Base-by-base conservation (phyloP, 225 moss, liverwort and hornwort species). In the Bryum argenteum region DNA sequence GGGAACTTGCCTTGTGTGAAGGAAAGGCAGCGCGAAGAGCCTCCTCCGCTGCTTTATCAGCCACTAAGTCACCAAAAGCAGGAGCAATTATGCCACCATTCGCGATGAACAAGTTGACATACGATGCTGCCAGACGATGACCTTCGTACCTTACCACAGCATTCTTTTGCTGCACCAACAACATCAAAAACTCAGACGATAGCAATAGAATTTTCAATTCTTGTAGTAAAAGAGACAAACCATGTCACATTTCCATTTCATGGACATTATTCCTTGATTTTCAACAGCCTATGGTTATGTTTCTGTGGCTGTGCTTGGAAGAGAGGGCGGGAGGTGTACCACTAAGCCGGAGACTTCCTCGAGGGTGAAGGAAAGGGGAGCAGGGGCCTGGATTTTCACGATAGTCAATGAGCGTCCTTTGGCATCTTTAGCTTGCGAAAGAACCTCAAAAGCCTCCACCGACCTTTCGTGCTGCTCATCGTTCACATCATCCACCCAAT, bases 21-120 rank as follows among this genome's bases (percentile, higher is more conserved):
- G 96, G 96, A 76, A 97, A 97, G 26, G 80, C 80, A 71, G 89
- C 71, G 53, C 85, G 78, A 56, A 90, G 72, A 67, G 82, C 26
- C 70, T 84, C 82, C 45, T 87, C 78, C 65, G 96, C 96, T 70
- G 78, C 80, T 53, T 84, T 73, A 42, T 97, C 96, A 51, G 81
- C 79, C 38, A 65, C 78, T 59, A 65, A 37, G 57, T 91, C 89
- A 58, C 91, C 91, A 81, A 97, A 97, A 19, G 90, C 82, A 68
- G 96, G 91, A 69, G 88, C 96, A 67, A 97, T 75, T 47, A 97
- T 73, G 26, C 91, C 96, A 69, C 96, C 90, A 75, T 94, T 94
- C 17, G 83, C 81, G 14, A 94, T 89, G 52, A 81, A 97, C 64
- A 97, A 97, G 71, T 97, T 97, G 9, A 86, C 84, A 47, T 97